Evolutionary conservation across 2,329 filamentous ascomycete genomes (phyloP).

Genomic region (Trichoderma koningiopsis): DNA sequence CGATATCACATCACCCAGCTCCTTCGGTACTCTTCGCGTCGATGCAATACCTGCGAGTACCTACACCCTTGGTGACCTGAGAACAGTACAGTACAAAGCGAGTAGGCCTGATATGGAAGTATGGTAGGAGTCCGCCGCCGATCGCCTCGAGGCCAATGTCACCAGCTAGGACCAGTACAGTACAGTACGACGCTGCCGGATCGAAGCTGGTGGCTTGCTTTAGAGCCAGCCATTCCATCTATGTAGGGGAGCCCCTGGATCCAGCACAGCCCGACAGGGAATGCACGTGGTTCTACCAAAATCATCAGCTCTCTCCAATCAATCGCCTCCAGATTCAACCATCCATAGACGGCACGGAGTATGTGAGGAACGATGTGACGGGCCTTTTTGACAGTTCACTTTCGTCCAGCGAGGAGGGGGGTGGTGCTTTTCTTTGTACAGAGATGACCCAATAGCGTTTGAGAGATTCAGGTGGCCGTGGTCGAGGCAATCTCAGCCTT

Average conservation of each 20-base stretch:
- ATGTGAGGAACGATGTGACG: conserved; percentile 4
- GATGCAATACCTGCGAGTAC: not conserved
- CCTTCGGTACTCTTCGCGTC: not conserved
- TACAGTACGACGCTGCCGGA: conserved; percentile 12
- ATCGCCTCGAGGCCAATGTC: conserved; percentile 2
- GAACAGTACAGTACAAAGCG: not conserved
- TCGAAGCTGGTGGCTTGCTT: conserved; percentile 23
- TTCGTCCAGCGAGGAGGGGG: not conserved
- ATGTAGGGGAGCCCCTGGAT: conserved; percentile 21
- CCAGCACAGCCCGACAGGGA: conserved; percentile 16
- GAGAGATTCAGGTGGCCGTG: not conserved
- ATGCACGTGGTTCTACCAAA: conserved; percentile 22
- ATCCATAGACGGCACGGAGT: conserved; percentile 1
- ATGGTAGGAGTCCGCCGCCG: not conserved
- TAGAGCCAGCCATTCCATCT: not conserved
- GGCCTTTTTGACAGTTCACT: not conserved
- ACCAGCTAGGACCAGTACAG: not conserved
- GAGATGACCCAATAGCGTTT: not conserved
- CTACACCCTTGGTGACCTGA: not conserved
- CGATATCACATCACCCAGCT: not conserved
- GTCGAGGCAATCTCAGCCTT: not conserved
- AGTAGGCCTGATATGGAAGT: not conserved
- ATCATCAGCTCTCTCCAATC: conserved; percentile 6
- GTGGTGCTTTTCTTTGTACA: not conserved
- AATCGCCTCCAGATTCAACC: not conserved